Evolutionary conservation across 331 rosid species (phyloP).

Genomic region (Quercus phellos): DNA sequence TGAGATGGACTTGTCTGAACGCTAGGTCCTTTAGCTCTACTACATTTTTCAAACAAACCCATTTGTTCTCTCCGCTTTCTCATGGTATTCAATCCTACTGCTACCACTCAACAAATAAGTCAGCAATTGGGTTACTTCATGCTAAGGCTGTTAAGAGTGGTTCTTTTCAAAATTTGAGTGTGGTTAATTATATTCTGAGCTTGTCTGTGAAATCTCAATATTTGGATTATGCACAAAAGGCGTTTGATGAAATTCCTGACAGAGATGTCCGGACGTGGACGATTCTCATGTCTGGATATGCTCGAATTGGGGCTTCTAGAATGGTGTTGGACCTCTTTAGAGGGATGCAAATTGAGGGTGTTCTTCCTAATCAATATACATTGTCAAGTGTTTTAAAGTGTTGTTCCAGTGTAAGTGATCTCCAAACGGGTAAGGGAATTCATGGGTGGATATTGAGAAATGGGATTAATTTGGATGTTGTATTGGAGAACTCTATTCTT

Average conservation of each 20-base stretch:
- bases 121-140: constrained; percentile 36
- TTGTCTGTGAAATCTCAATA: constrained; percentile 39
- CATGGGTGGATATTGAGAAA: constrained; percentile 76
- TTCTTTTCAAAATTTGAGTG: constrained; percentile 29
- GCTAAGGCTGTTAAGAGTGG: constrained; percentile 54
- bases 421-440: constrained; percentile 49
- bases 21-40: constrained; percentile 6
- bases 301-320: constrained; percentile 40
- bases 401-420: constrained; percentile 43
- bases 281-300: constrained; percentile 65
- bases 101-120: constrained; percentile 25
- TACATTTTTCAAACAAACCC: constrained; percentile 8
- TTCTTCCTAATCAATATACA: constrained; percentile 62
- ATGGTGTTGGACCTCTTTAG: constrained; percentile 52
- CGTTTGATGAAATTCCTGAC: constrained; percentile 65
- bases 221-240: constrained; percentile 41
- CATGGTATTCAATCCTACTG: constrained; percentile 18
- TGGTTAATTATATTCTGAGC: constrained; percentile 39
- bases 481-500: constrained; percentile 66
- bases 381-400: constrained; percentile 62
- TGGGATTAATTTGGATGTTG: constrained; percentile 59
- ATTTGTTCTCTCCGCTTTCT: constrained; percentile 14
- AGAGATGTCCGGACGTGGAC: constrained; percentile 70
- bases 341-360: constrained; percentile 57
- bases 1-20: constrained; percentile 27